Base-by-base conservation (phyloP, 345 rosid genomes). In the Brassica cretica region DNA sequence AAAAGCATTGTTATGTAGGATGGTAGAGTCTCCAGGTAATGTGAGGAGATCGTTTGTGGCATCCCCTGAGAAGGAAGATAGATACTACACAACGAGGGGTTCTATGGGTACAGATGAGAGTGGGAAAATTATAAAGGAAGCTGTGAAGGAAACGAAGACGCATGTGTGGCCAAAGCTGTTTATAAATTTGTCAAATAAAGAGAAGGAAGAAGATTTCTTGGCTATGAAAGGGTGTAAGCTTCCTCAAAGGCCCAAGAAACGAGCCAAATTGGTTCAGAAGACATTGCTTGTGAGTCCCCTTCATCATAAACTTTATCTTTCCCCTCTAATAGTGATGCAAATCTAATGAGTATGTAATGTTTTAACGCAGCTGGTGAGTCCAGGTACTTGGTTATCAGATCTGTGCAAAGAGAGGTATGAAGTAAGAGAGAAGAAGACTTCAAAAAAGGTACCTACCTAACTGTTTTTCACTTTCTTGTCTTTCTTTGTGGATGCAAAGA, bases 181-280 rank as follows among this genome's bases (percentile, higher is more conserved):
- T 72, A 78, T 84, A 27, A 55, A 92, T 67, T 76, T 94, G 82
- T 94, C 98, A 1, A 90, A 78, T 81, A 94, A 94, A 86, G 97
- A 91, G 82, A 94, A 91, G 82, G 98, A 94, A 84, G 96, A 91
- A 81, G 97, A 94, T 86, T 91, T 90, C 86, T 82, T 91, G 89
- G 92, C 94, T 33, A 89, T 94, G 96, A 94, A 94, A 85, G 98
- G 97, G 14, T 90, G 98, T 71, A 94, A 90, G 79, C 97, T 85
- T 70, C 89, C 98, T 76, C 98, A 94, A 70, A 84, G 97, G 82
- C 98, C 98, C 5, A 91, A 90, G 84, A 94, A 91, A 75, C 81
- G 98, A 73, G 94, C 97, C 58, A 91, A 94, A 79, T 76, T 89
- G 83, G 90, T 94, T 74, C 98, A 91, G 83, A 89, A 87, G 81